phyloP scores from a whole-genome alignment of 805 yeast species.

The Saccharomycopsis amapae region DNA sequence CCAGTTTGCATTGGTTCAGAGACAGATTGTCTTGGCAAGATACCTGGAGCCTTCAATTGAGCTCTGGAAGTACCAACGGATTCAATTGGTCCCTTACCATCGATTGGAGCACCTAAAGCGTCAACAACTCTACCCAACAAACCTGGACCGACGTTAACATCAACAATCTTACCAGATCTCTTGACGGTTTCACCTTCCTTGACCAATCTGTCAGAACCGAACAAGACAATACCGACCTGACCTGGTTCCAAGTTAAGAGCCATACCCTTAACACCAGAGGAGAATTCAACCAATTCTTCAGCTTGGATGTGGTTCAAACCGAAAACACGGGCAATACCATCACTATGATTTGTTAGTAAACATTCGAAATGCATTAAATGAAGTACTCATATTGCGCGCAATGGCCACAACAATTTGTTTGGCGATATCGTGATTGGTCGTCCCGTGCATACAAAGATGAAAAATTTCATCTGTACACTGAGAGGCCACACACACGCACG shows the following conservation, averaged over 20 bases:
- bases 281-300: conserved; percentile 98
- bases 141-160: conserved; percentile 98
- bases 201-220: conserved; percentile 98
- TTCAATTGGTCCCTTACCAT: conserved; percentile 98
- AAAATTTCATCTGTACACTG: too few species aligned
- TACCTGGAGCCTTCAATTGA: conserved; percentile 99
- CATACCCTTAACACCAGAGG: conserved; percentile 99
- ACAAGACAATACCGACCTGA: conserved; percentile 99
- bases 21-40: conserved; percentile 97
- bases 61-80: conserved; percentile 85
- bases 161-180: conserved; percentile 99
- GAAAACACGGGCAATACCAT: conserved; percentile 99
- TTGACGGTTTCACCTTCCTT: conserved; percentile 99
- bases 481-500: too few species aligned
- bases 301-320: conserved; percentile 99
- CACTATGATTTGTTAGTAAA: conserved; percentile 55
- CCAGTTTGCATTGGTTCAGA: conserved; percentile 99
- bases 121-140: conserved; percentile 99
- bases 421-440: too few species aligned
- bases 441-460: too few species aligned
- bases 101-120: conserved; percentile 98
- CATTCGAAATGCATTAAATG: background rate
- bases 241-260: conserved; percentile 99
- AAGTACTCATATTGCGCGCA: too few species aligned
- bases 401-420: too few species aligned